phyloP scores from a whole-genome alignment of 2,329 filamentous ascomycete genomes.

The Beauveria medogensis region DNA sequence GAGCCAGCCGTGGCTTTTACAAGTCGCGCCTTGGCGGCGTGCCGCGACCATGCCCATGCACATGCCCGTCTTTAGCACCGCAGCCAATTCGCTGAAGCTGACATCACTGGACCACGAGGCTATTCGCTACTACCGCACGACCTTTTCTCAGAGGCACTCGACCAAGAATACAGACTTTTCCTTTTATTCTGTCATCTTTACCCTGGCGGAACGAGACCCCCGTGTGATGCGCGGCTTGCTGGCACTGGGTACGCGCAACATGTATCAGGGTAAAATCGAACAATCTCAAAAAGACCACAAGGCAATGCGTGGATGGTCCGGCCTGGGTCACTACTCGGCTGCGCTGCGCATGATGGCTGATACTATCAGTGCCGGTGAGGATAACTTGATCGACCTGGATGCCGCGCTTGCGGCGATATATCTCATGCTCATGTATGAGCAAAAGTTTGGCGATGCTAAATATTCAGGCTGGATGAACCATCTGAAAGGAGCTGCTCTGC shows the following conservation, averaged over 20 bases:
- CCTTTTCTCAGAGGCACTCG: slow-evolving; percentile 26
- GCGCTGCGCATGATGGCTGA: slow-evolving; percentile 26
- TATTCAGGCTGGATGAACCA: slow-evolving; percentile 25
- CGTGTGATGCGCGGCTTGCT: slow-evolving; percentile 30
- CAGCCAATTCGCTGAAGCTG: slow-evolving; percentile 20
- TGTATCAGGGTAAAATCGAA: slow-evolving; percentile 20
- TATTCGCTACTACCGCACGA: slow-evolving; percentile 28
- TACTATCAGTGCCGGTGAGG: slow-evolving; percentile 18
- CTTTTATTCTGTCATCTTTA: slow-evolving; percentile 27
- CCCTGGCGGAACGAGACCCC: slow-evolving; percentile 23
- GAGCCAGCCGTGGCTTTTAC: slow-evolving; percentile 1
- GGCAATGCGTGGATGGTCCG: slow-evolving; percentile 12
- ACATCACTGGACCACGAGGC: slow-evolving; percentile 25
- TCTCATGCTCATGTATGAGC: slow-evolving; percentile 30
- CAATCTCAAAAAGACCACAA: slow-evolving; percentile 3
- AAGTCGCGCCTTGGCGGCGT: not conserved
- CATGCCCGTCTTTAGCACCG: slow-evolving; percentile 12
- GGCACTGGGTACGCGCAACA: slow-evolving; percentile 25
- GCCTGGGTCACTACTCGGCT: slow-evolving; percentile 24
- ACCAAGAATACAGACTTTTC: slow-evolving; percentile 29
- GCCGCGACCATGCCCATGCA: not conserved
- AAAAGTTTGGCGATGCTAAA: slow-evolving; percentile 27
- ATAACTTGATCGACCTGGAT: slow-evolving; percentile 21
- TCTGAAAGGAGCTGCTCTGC: slow-evolving; percentile 23
- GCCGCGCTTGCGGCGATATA: slow-evolving; percentile 24